phyloP scores from a whole-genome alignment of 78 protist species.

The Dictyostelium firmibasis region DNA sequence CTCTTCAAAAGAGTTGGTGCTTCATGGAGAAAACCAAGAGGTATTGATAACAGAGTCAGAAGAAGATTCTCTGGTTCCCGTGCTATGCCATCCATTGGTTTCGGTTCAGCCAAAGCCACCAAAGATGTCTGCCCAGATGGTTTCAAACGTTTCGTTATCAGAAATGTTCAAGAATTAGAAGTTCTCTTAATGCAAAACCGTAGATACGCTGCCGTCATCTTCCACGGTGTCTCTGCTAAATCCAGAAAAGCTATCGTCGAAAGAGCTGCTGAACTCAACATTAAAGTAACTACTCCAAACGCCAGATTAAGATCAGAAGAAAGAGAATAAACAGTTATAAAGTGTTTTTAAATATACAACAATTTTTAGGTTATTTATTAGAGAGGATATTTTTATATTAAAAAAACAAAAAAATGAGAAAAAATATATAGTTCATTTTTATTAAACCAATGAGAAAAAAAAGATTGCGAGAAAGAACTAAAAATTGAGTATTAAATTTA shows the following conservation, averaged over 20 bases:
- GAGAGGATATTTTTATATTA: too few relatives aligned
- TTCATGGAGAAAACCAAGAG: constrained; percentile 85
- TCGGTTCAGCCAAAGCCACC: constrained; percentile 92
- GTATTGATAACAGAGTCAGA: constrained; percentile 98
- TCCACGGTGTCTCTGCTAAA: constrained; percentile 92
- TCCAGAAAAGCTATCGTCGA: constrained; percentile 93
- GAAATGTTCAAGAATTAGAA: constrained; percentile 95
- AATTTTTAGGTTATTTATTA: too few relatives aligned
- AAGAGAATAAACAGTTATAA: constrained; percentile 55
- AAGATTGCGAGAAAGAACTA: too few relatives aligned
- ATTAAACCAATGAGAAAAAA: too few relatives aligned
- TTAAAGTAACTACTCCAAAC: constrained; percentile 95
- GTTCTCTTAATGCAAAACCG: constrained; percentile 98
- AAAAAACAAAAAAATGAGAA: too few relatives aligned
- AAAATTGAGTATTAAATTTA: too few relatives aligned
- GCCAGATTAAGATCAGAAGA: constrained; percentile 95
- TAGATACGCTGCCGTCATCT: constrained; percentile 97
- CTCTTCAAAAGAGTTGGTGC: constrained; percentile 83
- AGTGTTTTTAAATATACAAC: background rate
- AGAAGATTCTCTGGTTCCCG: constrained; percentile 93
- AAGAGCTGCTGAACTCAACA: constrained; percentile 97
- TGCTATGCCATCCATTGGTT: constrained; percentile 94
- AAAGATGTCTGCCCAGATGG: constrained; percentile 92
- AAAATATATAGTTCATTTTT: too few relatives aligned
- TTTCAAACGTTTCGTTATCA: constrained; percentile 92